These are phyloP conservation scores for Pseudogymnoascus sp. DNA, from an alignment of 2,329 filamentous ascomycete genomes.

Conservation along the genomic window DNA sequence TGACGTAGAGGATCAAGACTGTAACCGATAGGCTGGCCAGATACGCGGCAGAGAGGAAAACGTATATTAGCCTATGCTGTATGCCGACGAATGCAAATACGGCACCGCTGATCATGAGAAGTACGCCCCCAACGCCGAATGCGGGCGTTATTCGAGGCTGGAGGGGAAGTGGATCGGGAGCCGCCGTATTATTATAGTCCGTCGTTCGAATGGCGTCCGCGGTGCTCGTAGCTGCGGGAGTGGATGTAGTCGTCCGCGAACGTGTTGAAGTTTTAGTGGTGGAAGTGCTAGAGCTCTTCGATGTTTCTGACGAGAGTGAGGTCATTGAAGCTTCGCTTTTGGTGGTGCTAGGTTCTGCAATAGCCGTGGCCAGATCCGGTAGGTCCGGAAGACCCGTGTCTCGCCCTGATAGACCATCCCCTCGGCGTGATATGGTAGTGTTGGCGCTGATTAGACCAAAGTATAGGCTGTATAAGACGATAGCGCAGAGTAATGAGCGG, in stretches of 20 bases:
- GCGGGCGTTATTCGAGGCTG: conserved; percentile 69
- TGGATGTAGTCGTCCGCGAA: conserved; percentile 3
- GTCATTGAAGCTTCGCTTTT: conserved; percentile 7
- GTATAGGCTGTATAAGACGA: conserved; percentile 3
- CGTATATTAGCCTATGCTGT: conserved; percentile 70
- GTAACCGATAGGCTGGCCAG: conserved; percentile 64
- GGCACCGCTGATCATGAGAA: conserved; percentile 66
- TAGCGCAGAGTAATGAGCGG: conserved; percentile 1
- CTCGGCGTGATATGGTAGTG: neutral
- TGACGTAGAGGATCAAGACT: conserved; percentile 81
- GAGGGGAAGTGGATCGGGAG: conserved; percentile 51
- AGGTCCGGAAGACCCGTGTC: conserved; percentile 1
- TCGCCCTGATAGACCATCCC: neutral
- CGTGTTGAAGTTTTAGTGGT: neutral
- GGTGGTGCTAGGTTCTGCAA: conserved; percentile 5
- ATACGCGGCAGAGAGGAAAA: conserved; percentile 72
- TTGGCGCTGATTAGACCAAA: conserved; percentile 3
- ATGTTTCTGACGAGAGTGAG: neutral
- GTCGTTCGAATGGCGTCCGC: conserved; percentile 1
- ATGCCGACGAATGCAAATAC: conserved; percentile 71
- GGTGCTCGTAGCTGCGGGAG: neutral
- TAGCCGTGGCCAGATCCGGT: neutral
- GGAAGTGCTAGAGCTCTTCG: neutral
- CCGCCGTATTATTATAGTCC: conserved; percentile 2
- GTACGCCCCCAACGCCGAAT: conserved; percentile 66